A percentile compares a stretch with the other conserved stretches of the same genome.
Evolutionary conservation across 768 basidiomycete genomes (phyloP).

Genomic region (Lactarius psammicola): DNA sequence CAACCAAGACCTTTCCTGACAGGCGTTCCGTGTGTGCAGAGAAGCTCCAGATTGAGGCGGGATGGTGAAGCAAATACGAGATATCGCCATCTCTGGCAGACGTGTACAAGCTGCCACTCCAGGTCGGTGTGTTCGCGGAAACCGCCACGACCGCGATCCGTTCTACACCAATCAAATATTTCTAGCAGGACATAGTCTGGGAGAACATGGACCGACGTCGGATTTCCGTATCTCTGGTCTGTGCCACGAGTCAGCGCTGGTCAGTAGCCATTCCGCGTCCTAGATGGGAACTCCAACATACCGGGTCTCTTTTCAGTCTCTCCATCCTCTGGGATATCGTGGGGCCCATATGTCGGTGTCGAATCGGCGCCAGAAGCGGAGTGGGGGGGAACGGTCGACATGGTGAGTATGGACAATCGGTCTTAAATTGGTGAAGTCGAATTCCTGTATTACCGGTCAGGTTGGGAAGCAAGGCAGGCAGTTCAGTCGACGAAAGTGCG

Average conservation of each 20-base stretch:
- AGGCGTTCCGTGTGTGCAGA: not conserved
- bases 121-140: too few relatives aligned
- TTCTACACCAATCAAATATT: not conserved
- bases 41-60: not conserved
- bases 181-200: not conserved
- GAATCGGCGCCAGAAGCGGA: not conserved
- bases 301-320: not conserved
- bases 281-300: not conserved
- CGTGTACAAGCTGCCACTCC: not conserved
- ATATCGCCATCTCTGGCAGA: not conserved
- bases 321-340: not conserved
- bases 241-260: not conserved
- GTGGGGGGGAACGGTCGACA: not conserved
- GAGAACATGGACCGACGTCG: not conserved
- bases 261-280: not conserved
- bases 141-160: too few relatives aligned
- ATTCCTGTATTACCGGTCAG: too few relatives aligned
- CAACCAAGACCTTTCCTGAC: not conserved
- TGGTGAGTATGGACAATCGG: not conserved
- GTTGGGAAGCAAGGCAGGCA: too few relatives aligned
- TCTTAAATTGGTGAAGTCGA: too few relatives aligned
- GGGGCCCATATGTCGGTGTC: not conserved
- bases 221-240: not conserved
- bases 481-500: not conserved
- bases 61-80: not conserved